Conservation (phyloP, 139 green algal species). For the Yamagishiella unicocca region DNA sequence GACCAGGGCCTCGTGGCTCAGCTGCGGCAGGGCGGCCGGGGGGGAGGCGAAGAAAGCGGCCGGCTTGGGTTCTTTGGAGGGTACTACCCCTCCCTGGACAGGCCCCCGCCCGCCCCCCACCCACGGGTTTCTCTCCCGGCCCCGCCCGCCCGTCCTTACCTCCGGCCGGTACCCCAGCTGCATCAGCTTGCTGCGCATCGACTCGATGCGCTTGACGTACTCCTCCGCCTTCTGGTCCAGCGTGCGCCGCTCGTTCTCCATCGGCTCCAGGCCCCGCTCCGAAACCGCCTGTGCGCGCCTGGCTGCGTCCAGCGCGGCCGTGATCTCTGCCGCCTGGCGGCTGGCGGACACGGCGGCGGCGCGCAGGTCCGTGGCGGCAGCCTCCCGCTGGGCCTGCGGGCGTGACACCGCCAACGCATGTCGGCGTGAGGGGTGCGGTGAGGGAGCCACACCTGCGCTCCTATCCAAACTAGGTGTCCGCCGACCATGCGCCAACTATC, state of each 20-base stretch:
- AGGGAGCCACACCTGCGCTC: too few species aligned
- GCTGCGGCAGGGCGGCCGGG: too few species aligned
- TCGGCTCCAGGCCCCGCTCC: not conserved
- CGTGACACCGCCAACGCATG: too few species aligned
- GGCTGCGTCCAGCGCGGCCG: not conserved
- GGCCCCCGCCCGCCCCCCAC: too few species aligned
- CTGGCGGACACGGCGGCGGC: not conserved
- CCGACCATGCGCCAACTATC: too few species aligned
- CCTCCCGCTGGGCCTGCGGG: constrained; percentile 7
- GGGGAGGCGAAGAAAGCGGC: too few species aligned
- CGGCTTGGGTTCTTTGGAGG: too few species aligned
- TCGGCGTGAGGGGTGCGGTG: too few species aligned
- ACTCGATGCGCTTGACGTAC: not conserved
- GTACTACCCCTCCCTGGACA: too few species aligned
- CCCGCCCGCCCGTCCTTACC: not conserved
- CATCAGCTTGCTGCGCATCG: not conserved
- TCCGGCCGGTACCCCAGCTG: not conserved
- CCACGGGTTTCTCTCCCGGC: too few species aligned
- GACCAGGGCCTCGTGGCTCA: constrained; percentile 11
- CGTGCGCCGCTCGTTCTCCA: not conserved
- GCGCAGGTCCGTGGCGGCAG: not conserved
- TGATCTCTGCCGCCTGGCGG: not conserved
- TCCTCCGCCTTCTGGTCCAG: not conserved
- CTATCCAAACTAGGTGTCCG: too few species aligned
- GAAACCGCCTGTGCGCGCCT: not conserved